A percentile compares a stretch with the other conserved stretches of the same genome.
Conservation (phyloP, 192 early-diverging fungal genomes). For the Pilaira anomala region DNA sequence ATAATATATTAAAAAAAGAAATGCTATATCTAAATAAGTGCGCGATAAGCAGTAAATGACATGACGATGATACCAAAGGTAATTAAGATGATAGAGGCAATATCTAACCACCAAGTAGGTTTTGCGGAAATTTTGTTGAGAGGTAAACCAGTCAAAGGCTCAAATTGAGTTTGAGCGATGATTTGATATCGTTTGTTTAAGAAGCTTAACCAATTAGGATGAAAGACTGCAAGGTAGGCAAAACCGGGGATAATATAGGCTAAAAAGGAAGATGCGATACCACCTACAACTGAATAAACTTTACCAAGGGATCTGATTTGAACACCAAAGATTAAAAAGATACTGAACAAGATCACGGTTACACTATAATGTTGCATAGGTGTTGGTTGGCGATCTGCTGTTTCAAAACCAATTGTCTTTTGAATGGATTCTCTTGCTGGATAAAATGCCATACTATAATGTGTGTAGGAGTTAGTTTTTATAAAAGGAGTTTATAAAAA, state of each 20-base stretch:
- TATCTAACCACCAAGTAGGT: conserved; percentile 36
- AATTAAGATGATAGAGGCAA: conserved; percentile 38
- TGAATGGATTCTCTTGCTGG: conserved; percentile 47
- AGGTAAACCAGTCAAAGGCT: conserved; percentile 1
- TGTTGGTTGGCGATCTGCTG: conserved; percentile 27
- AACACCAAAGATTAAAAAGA: conserved; percentile 38
- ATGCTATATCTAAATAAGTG: neutral
- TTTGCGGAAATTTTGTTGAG: neutral
- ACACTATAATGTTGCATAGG: conserved; percentile 38
- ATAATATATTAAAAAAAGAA: neutral
- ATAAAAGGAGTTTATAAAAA: conserved; percentile 1
- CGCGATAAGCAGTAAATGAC: conserved; percentile 31
- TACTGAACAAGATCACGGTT: conserved; percentile 38
- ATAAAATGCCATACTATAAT: conserved; percentile 41
- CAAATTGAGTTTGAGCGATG: neutral
- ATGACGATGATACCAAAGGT: conserved; percentile 47
- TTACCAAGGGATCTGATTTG: conserved; percentile 40
- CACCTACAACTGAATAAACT: conserved; percentile 49
- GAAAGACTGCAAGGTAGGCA: conserved; percentile 44
- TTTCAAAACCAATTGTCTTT: conserved; percentile 42
- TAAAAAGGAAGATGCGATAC: conserved; percentile 43
- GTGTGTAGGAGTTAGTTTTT: conserved; percentile 9
- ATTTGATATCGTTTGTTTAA: neutral
- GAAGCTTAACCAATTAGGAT: conserved; percentile 20
- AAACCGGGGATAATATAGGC: conserved; percentile 49